Conservation (phyloP, 352 stramenopile genomes). For the Aphanomyces cochlioides region DNA sequence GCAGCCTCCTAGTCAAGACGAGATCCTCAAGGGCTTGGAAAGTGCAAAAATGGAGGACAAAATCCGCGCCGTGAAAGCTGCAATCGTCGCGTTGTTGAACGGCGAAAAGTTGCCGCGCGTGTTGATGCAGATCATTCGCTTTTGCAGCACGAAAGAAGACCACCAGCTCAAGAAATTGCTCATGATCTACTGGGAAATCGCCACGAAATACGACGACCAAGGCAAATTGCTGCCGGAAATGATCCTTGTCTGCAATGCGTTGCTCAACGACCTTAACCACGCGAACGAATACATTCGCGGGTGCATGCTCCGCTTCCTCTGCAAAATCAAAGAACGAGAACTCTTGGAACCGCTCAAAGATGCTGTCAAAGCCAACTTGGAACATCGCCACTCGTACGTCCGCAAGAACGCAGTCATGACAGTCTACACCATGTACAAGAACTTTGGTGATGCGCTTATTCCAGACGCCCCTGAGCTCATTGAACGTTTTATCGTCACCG, state of each 20-base stretch:
- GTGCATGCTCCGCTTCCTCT: constrained; percentile 99
- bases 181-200: constrained; percentile 99
- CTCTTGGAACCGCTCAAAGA: constrained; percentile 87
- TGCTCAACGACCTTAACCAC: constrained; percentile 99
- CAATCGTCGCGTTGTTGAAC: constrained; percentile 97
- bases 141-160: constrained; percentile 98
- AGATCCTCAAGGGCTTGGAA: constrained; percentile 97
- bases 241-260: constrained; percentile 99
- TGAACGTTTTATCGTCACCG: constrained; percentile 89
- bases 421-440: constrained; percentile 98
- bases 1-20: constrained; percentile 78
- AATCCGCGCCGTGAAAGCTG: constrained; percentile 96
- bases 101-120: constrained; percentile 97
- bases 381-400: constrained; percentile 98
- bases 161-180: constrained; percentile 99
- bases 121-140: constrained; percentile 99
- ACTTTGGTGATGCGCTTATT: constrained; percentile 91
- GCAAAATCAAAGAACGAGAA: constrained; percentile 98
- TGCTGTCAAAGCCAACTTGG: constrained; percentile 94
- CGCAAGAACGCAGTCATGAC: constrained; percentile 98
- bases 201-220: constrained; percentile 94
- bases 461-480: constrained; percentile 98
- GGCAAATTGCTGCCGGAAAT: constrained; percentile 98
- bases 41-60: constrained; percentile 94
- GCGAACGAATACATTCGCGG: constrained; percentile 99